Conservation (phyloP, 768 basidiomycete species). For the Pulveroboletus sp. region DNA sequence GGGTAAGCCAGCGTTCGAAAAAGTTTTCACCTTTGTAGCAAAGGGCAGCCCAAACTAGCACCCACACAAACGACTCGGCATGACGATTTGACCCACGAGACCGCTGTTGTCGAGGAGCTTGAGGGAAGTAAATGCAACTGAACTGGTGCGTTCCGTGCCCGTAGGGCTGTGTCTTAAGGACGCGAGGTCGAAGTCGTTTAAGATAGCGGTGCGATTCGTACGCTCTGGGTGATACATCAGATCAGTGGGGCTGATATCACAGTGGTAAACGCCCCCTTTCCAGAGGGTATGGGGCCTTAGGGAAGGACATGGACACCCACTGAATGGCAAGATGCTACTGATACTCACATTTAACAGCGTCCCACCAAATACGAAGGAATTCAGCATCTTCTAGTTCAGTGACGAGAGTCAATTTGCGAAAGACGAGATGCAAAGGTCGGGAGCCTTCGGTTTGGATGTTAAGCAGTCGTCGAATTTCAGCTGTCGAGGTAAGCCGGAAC, state of each 20-base stretch:
- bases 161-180: not conserved
- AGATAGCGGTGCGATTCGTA: not conserved
- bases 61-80: too few species aligned
- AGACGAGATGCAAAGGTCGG: conserved; percentile 7
- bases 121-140: conserved; percentile 34
- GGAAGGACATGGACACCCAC: too few species aligned
- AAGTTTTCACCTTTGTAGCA: too few species aligned
- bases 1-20: too few species aligned
- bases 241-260: conserved; percentile 1
- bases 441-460: not conserved
- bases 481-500: not conserved
- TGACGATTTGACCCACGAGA: too few species aligned
- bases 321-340: too few species aligned
- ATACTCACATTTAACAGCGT: conserved; percentile 1
- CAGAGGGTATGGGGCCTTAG: conserved; percentile 3
- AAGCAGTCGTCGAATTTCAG: not conserved
- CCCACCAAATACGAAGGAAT: conserved; percentile 3
- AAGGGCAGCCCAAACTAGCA: too few species aligned
- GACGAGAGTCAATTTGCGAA: not conserved
- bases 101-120: conserved; percentile 19
- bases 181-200: conserved; percentile 32
- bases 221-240: not conserved
- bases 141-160: conserved; percentile 22
- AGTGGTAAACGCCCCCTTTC: conserved; percentile 1
- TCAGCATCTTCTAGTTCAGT: not conserved